Evolutionary conservation across 2,329 filamentous ascomycete genomes (phyloP).

Genomic region (Calonectria pteridis): DNA sequence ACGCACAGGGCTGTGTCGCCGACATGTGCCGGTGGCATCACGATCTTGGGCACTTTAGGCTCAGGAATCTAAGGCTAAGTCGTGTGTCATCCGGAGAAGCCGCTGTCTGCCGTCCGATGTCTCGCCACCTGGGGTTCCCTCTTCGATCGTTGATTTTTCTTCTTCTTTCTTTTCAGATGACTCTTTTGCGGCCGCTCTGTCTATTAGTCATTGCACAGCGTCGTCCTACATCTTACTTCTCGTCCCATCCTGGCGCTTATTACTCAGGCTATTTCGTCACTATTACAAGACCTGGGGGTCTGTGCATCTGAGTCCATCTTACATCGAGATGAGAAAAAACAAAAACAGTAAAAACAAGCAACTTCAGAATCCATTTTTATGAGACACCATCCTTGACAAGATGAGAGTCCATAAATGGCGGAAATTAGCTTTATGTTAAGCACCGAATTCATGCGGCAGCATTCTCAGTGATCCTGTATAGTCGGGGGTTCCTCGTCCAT

Average conservation of each 20-base stretch:
- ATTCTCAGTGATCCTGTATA: background rate
- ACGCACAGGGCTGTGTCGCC: conserved; percentile 29
- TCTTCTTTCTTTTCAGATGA: background rate
- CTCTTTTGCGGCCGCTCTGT: background rate
- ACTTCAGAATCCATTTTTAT: background rate
- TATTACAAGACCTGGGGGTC: background rate
- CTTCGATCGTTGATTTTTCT: background rate
- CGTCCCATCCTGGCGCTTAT: background rate
- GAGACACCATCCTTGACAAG: background rate
- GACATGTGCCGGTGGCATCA: conserved; percentile 19
- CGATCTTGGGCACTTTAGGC: background rate
- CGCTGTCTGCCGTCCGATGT: background rate
- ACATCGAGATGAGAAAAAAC: background rate
- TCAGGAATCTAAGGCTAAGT: background rate
- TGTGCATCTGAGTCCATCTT: background rate
- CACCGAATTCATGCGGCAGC: background rate
- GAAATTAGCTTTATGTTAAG: background rate
- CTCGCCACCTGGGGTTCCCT: background rate
- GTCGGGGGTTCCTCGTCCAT: background rate
- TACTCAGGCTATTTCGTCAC: background rate
- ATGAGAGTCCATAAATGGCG: background rate
- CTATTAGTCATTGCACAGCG: background rate
- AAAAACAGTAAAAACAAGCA: background rate
- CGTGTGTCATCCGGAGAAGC: conserved; percentile 5
- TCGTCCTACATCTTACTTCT: background rate